Base-by-base conservation (phyloP, 768 basidiomycete species). In the Gyrodon lividus region DNA sequence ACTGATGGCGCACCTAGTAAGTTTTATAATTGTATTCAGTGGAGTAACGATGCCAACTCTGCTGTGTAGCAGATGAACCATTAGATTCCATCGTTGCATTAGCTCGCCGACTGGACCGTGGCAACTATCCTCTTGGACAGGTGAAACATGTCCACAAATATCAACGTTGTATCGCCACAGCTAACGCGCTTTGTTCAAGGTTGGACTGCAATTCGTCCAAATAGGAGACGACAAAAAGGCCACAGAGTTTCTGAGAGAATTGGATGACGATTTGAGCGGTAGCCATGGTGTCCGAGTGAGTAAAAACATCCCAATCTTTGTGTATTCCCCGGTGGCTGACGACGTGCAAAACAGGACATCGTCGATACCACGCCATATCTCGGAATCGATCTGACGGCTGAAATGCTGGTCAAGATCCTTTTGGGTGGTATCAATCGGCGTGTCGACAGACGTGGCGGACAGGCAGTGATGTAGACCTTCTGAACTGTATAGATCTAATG, bases 161-260 rank as follows among this genome's bases (percentile, higher is more conserved):
- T 2, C 13, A 26, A 13, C 2, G 16, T 42, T n/a, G n/a, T n/a
- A n/a, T 14, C 10, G 5, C n/a, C 19, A 13, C 7, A 10, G 38
- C 51, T 55, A 20, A 66, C 14, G 3, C 3, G 13, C 23, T 20
- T 33, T 62, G 26, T 40, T 53, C 22, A 62, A 87, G 78, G 72
- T 87, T 16, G 83, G 86, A 0, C 77, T 87, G 23, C 85, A 87
- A 56, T 86, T 90, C 45, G 77, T 90, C 1, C 88, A 89, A 64
- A 80, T 90, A 31, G 87, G 87, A 5, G 64, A 78, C 62, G 58
- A 62, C 50, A 31, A 57, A 45, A 40, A 62, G 52, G 72, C 82
- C 40, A 57, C 73, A 3, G 69, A 67, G 59, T 85, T 63, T 58
- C 72, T 82, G 40, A 63, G 72, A 49, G 69, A 78, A 48, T 71